Base-by-base conservation (phyloP, 371 early-diverging fungal genomes). In the Encephalitozoon romaleae region DNA sequence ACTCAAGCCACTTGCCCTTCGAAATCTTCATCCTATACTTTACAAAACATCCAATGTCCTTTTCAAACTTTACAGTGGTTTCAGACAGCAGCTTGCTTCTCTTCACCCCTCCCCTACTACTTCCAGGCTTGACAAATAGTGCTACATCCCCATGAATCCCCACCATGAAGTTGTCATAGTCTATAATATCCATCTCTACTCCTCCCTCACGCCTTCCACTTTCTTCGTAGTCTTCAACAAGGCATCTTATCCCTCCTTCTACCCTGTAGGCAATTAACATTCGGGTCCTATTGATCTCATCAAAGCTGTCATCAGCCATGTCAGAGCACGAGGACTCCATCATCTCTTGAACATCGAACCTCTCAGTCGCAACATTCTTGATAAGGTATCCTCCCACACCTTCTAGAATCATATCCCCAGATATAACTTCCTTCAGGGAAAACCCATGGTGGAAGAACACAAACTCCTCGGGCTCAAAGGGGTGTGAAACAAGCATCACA, bases 381-480 rank as follows among this genome's bases (percentile, higher is more conserved):
- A 59, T n/a, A 2, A 59, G 59, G n/a, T 59, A 59, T 28, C 28
- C 21, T 15, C 59, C 59, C 12, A 2, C 18, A 9, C 59, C 34
- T 34, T 59, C 59, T 6, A 59, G 34, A 34, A 59, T 21, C 38
- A 59, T 18, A 32, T 34, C 59, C 2, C 65, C 38, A 5, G 38
- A 26, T 49, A 52, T n/a, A 30, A 72, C 39, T 23, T 43, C 49
- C 49, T 51, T 51, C 6, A 72, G 28, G 5, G n/a, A 18, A 49
- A 28, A 72, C 26, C 38, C 30, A 9, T 21, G 64, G 4, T 47
- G 34, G 26, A 47, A 28, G 52, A 72, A 72, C 8, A 72, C 28
- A 65, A 63, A 64, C 28, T 32, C 39, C 64, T 72, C 73, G 12
- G 34, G 39, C 12, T 47, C 45, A n/a, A 47, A 39, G 12, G 73